Evolutionary conservation across 2,329 filamentous ascomycete species (phyloP), one percentile per base, ranked within the genome.

Genomic region (Camillea tinctor): DNA sequence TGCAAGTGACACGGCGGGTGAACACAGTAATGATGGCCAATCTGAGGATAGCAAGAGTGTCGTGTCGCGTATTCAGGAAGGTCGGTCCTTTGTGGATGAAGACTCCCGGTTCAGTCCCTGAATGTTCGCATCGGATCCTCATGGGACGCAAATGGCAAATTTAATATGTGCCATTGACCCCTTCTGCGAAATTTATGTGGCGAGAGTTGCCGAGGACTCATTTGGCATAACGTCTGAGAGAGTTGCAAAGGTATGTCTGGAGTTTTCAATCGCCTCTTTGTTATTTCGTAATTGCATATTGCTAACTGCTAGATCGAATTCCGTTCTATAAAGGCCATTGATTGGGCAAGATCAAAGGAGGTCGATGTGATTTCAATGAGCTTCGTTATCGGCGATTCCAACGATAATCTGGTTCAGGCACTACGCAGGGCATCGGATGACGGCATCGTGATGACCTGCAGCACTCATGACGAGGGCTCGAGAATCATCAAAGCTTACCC

Each of bases 101-200:
- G 22, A 24, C 2, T 52, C 9, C 13, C 15, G 21, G 11, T 11
- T 52, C 4, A 48, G 23, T n/a, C n/a, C 55, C 1, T 57, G 50
- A 49, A n/a, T 23, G 2, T 52, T 57, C 20, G 55, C 55, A 11
- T 57, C 55, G 2, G 17, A 57, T 24, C 48, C 50, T 5, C 55
- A 57, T 24, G 55, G 55, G n/a, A 57, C 55, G 2, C 55, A 57
- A 24, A 52, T 57, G 50, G 55, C 55, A 3, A 57, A 57, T 30
- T 48, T 56, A 2, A 56, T 56, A 1, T 56, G 55, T 19, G 48
- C 55, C 24, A 56, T 56, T 3, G 55, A 56, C 24, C 55, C 49
- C 6, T 19, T 48, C 3, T 52, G 55, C 19, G 55, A 52, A 6
- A n/a, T 57, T 1, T 52, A 52, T 23, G 48, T 57, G 5, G 49